phyloP scores from a whole-genome alignment of 768 basidiomycete genomes.

The Suillus americanus region DNA sequence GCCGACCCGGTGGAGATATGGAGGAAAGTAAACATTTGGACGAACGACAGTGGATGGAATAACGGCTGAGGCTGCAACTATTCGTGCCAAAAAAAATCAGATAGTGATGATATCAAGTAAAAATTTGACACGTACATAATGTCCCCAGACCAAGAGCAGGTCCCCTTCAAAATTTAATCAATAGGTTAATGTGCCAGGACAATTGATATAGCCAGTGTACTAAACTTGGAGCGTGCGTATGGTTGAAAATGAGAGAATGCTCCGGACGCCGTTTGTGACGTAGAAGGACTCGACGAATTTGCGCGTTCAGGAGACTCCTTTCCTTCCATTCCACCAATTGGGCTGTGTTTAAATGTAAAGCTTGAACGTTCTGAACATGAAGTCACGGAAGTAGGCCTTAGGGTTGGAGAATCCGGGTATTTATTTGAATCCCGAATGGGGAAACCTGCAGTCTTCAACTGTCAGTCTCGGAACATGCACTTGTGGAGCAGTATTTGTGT shows the following conservation, averaged over 20 bases:
- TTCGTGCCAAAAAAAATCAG: not conserved
- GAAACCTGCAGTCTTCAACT: not conserved
- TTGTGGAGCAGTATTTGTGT: constrained; percentile 1
- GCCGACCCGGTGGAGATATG: constrained; percentile 41
- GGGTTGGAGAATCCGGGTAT: not conserved
- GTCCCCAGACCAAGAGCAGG: constrained; percentile 33
- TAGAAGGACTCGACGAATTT: not conserved
- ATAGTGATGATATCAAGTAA: not conserved
- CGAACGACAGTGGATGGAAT: constrained; percentile 34
- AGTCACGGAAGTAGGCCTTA: not conserved
- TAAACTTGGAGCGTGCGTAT: constrained; percentile 32
- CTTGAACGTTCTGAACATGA: not conserved
- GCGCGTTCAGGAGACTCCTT: not conserved
- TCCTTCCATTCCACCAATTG: constrained; percentile 2
- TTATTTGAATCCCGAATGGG: not conserved
- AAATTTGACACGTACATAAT: constrained; percentile 29
- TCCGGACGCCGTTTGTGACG: constrained; percentile 20
- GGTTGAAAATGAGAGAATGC: constrained; percentile 27
- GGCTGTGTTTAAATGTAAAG: not conserved
- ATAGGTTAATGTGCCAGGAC: not conserved
- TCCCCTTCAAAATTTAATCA: constrained; percentile 16
- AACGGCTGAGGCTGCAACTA: constrained; percentile 38
- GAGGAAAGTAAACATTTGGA: constrained; percentile 34
- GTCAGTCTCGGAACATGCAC: constrained; percentile 2
- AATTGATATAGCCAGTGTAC: constrained; percentile 20